Evolutionary conservation across 257 asterid genomes (phyloP).

Genomic region (Ocimum tenuiflorum): DNA sequence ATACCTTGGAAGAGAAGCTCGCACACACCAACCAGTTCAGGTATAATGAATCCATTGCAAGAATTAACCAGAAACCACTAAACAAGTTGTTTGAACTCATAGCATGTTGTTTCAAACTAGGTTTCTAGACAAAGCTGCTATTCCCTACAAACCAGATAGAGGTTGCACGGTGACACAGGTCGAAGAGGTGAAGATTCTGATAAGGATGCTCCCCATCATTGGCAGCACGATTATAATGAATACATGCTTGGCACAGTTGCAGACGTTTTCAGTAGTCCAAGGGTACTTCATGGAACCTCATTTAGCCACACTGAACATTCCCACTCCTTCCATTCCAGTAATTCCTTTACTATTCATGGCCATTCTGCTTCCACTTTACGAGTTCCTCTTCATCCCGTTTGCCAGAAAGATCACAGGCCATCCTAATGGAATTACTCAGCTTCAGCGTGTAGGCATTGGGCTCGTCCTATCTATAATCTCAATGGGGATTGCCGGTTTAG

Average conservation of each 20-base stretch:
- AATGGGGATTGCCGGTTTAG: constrained; percentile 34
- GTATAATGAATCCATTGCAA: constrained; percentile 4
- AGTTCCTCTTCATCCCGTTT: constrained; percentile 35
- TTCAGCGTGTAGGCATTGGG: constrained; percentile 48
- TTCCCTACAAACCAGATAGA: constrained; percentile 8
- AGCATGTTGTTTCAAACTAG: constrained; percentile 13
- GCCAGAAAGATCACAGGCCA: constrained; percentile 38
- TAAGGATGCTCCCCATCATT: constrained; percentile 40
- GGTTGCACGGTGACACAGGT: constrained; percentile 45
- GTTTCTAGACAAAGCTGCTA: constrained; percentile 40
- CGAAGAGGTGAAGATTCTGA: constrained; percentile 44
- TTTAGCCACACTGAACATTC: constrained; percentile 32
- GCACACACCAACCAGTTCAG: constrained; percentile 31
- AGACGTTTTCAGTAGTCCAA: constrained; percentile 46
- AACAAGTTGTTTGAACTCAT: neutral
- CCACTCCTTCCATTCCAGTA: constrained; percentile 41
- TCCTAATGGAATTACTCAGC: constrained; percentile 44
- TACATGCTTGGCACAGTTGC: constrained; percentile 46
- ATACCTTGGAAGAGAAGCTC: constrained; percentile 20
- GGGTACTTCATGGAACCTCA: constrained; percentile 38
- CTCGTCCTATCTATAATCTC: constrained; percentile 36
- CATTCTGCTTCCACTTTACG: constrained; percentile 39
- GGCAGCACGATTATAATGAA: constrained; percentile 44
- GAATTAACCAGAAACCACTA: neutral
- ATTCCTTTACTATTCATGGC: constrained; percentile 43